Evolutionary conservation across 441 rosid genomes (phyloP).

Genomic region (Codiaeum variegatum): DNA sequence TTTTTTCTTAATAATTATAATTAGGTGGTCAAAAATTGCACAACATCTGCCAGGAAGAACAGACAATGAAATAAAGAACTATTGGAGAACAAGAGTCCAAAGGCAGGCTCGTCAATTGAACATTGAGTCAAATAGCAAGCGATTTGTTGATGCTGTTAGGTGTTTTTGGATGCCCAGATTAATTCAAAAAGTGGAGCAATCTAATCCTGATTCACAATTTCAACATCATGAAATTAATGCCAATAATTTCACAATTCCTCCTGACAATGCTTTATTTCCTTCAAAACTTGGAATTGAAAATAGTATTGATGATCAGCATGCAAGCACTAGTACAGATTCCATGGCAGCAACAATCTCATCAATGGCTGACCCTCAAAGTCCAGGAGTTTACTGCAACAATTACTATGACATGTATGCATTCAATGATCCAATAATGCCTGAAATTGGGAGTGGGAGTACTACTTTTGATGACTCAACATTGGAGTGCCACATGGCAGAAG

Average conservation of each 20-base stretch:
- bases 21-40: constrained; percentile 80
- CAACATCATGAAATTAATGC: not conserved
- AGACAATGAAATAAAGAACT: constrained; percentile 71
- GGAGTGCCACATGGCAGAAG: constrained; percentile 23
- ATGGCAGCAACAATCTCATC: constrained; percentile 12
- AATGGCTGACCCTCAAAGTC: constrained; percentile 4
- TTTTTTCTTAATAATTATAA: too few relatives aligned
- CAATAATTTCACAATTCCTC: not conserved
- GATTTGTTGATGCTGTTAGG: constrained; percentile 43
- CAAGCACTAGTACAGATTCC: constrained; percentile 13
- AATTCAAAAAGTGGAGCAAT: constrained; percentile 37
- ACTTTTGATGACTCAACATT: constrained; percentile 17
- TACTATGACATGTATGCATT: constrained; percentile 35
- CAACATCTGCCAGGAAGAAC: constrained; percentile 71
- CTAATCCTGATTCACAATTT: constrained; percentile 19
- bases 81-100: constrained; percentile 75
- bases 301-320: constrained; percentile 18
- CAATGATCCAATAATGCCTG: constrained; percentile 25
- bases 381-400: constrained; percentile 12
- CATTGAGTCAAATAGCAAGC: constrained; percentile 48
- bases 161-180: constrained; percentile 53
- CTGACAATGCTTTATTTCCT: not conserved
- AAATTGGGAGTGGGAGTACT: constrained; percentile 12
- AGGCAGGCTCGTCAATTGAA: constrained; percentile 62
- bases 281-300: constrained; percentile 12